Evolutionary conservation across 2,329 filamentous ascomycete species (phyloP).

Genomic region (Fonsecaea monophora): DNA sequence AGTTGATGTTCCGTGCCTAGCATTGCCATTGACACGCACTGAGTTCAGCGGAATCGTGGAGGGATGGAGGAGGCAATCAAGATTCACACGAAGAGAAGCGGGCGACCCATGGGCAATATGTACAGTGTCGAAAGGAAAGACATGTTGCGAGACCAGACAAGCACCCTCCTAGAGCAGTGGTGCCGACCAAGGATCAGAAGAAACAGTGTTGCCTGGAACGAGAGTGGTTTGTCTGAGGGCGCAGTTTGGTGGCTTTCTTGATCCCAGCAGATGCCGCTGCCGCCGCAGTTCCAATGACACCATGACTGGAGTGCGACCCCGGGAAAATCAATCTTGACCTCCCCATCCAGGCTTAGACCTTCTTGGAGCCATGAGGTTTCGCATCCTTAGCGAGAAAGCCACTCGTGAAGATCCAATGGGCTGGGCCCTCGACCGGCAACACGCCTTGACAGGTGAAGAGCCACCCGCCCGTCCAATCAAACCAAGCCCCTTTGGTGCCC

Average conservation of each 20-base stretch:
- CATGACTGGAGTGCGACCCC: neutral
- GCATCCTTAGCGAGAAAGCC: neutral
- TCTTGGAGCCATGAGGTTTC: neutral
- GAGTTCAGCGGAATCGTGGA: neutral
- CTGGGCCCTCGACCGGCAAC: neutral
- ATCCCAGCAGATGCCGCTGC: conserved; percentile 8
- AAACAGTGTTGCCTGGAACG: conserved; percentile 19
- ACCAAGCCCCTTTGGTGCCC: neutral
- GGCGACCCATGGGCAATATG: neutral
- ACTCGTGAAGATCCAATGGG: conserved; percentile 1
- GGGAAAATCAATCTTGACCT: conserved; percentile 3
- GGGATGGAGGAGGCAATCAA: conserved; percentile 4
- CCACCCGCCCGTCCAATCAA: neutral
- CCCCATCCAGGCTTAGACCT: conserved; percentile 1
- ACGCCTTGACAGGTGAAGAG: neutral
- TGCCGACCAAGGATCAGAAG: neutral
- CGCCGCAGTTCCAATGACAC: conserved; percentile 6
- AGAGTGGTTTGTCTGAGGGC: conserved; percentile 9
- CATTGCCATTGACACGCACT: neutral
- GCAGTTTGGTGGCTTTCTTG: conserved; percentile 8
- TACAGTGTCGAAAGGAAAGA: conserved; percentile 15
- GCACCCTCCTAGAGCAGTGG: neutral
- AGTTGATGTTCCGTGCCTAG: neutral
- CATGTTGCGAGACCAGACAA: conserved; percentile 3
- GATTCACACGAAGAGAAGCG: conserved; percentile 10